phyloP scores from a whole-genome alignment of 306 rosid genomes.

The Lablab purpureus region DNA sequence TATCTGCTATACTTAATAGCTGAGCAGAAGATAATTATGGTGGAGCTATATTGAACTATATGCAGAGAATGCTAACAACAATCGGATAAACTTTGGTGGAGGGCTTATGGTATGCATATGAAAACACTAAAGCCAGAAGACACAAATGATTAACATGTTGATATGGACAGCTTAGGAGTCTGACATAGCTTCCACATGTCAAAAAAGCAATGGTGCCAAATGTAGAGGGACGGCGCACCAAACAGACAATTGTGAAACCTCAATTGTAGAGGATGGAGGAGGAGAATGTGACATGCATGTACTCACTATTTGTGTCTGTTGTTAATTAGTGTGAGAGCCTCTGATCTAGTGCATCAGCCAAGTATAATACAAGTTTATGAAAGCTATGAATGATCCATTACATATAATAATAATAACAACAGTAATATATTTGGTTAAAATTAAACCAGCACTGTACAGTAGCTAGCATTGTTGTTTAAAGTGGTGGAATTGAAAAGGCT shows the following conservation, averaged over 20 bases:
- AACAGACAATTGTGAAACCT: slow-evolving; percentile 50
- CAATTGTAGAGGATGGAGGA: slow-evolving; percentile 10
- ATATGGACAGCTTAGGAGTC: slow-evolving; percentile 59
- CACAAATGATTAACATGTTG: slow-evolving; percentile 60
- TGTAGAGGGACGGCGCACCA: slow-evolving; percentile 79
- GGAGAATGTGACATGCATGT: slow-evolving; percentile 45
- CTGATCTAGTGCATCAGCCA: not conserved
- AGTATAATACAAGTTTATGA: slow-evolving; percentile 1
- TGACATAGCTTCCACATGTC: slow-evolving; percentile 63
- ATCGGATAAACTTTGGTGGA: slow-evolving; percentile 41
- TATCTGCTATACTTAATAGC: not conserved
- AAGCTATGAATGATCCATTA: not conserved
- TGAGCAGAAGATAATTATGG: not conserved
- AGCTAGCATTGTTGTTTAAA: slow-evolving; percentile 31
- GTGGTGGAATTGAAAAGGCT: slow-evolving; percentile 47
- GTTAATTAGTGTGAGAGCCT: not conserved
- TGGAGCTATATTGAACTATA: slow-evolving; percentile 26
- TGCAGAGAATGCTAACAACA: slow-evolving; percentile 4
- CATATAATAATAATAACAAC: not conserved
- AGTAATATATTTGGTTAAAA: not conserved
- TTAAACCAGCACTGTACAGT: slow-evolving; percentile 1
- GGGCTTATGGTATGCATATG: slow-evolving; percentile 48
- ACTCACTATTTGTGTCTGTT: not conserved
- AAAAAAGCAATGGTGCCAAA: slow-evolving; percentile 53
- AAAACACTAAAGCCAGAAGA: slow-evolving; percentile 39